Conservation (phyloP, 495 filamentous ascomycete genomes). For the Neurospora sp. region DNA sequence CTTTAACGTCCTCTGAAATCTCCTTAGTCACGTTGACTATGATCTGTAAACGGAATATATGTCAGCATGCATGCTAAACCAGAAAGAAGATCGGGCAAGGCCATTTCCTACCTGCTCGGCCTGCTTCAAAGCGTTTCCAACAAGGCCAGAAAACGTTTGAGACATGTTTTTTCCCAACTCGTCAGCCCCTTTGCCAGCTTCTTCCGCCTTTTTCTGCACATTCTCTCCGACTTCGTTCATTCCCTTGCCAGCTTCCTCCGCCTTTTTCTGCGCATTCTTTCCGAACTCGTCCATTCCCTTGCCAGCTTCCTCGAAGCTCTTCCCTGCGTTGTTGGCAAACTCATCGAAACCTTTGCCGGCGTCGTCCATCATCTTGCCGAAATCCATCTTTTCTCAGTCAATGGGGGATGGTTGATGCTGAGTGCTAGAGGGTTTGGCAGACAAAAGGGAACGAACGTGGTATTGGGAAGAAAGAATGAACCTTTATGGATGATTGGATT, state of each 20-base stretch:
- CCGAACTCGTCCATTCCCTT: neutral
- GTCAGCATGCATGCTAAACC: neutral
- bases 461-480: neutral
- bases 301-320: neutral
- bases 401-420: neutral
- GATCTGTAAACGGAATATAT: neutral
- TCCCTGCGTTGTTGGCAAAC: neutral
- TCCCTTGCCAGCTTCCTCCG: neutral
- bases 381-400: neutral
- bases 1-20: neutral
- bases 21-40: neutral
- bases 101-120: neutral
- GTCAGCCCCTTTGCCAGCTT: neutral
- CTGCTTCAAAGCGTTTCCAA: neutral
- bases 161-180: neutral
- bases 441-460: neutral
- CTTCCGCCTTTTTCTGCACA: neutral
- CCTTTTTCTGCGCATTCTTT: neutral
- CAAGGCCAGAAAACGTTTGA: neutral
- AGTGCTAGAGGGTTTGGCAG: neutral
- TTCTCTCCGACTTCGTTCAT: neutral
- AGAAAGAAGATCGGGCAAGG: neutral
- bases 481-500: neutral
- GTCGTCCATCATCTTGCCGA: neutral
- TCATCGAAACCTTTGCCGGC: neutral